Percentiles rank a stretch among this genome's conserved stretches.
Conservation (phyloP, 2,329 filamentous ascomycete species). For the Colletotrichum brevisporum region DNA sequence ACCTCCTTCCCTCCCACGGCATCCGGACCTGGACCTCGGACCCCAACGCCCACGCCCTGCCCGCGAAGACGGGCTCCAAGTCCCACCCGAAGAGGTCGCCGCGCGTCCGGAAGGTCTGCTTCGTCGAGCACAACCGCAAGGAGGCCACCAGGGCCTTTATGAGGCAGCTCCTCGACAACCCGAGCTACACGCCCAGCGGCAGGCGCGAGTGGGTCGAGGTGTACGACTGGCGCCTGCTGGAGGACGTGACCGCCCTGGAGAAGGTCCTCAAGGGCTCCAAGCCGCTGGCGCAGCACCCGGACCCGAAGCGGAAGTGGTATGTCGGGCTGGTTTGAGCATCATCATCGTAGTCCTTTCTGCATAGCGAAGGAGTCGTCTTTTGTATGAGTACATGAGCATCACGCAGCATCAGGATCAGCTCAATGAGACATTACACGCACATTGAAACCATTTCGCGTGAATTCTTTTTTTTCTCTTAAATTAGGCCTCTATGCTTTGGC, state of each 20-base stretch:
- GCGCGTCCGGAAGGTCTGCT: constrained; percentile 40
- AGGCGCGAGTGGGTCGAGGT: constrained; percentile 56
- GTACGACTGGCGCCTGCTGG: constrained; percentile 63
- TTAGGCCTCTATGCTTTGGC: constrained; percentile 27
- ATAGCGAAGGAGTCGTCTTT: constrained; percentile 1
- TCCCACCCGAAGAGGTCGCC: constrained; percentile 1
- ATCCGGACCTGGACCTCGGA: constrained; percentile 52
- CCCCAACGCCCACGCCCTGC: constrained; percentile 52
- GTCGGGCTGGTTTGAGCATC: constrained; percentile 55
- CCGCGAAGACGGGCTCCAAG: not conserved
- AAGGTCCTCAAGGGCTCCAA: constrained; percentile 42
- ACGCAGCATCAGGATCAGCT: not conserved
- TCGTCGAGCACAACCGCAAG: constrained; percentile 55
- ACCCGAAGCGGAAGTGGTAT: constrained; percentile 61
- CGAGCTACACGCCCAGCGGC: constrained; percentile 46
- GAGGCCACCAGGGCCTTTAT: constrained; percentile 53
- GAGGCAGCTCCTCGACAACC: constrained; percentile 48
- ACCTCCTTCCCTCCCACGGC: constrained; percentile 59
- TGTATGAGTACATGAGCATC: constrained; percentile 10
- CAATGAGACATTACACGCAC: not conserved
- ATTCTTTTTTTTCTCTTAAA: not conserved
- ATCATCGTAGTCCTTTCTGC: not conserved
- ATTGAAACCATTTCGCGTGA: not conserved
- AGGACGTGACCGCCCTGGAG: constrained; percentile 57
- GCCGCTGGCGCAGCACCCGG: constrained; percentile 32